Evolutionary conservation across 306 rosid species (phyloP).

Genomic region (Aeschynomene evenia): DNA sequence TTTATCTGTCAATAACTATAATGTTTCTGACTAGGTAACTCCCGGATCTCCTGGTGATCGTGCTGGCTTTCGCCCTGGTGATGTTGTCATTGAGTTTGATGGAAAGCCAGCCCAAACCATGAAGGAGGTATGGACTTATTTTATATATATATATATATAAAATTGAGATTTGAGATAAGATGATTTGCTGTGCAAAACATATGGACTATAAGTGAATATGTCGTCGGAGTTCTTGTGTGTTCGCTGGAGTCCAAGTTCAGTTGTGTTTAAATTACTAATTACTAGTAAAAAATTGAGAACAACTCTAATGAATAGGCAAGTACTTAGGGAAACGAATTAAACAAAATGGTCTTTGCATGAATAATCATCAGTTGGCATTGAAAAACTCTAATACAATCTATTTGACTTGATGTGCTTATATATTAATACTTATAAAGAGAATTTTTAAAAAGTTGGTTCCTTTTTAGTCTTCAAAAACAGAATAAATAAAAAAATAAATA

Average conservation of each 20-base stretch:
- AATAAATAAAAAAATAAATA: no score
- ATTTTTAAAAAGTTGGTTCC: no score
- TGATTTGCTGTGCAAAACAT: background rate
- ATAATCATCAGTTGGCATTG: background rate
- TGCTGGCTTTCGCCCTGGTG: constrained; percentile 81
- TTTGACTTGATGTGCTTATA: background rate
- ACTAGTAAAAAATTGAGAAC: background rate
- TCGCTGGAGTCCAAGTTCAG: background rate
- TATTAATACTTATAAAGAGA: no score
- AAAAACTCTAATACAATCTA: background rate
- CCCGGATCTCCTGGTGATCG: constrained; percentile 85
- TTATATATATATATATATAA: background rate
- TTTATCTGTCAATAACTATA: constrained; percentile 1
- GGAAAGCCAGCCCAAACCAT: constrained; percentile 69
- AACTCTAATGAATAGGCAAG: background rate
- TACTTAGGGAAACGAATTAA: no score
- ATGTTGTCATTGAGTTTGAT: constrained; percentile 76
- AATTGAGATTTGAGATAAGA: background rate
- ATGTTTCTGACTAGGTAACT: constrained; percentile 59
- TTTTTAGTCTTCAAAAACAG: no score
- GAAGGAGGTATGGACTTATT: constrained; percentile 57
- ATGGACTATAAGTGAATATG: background rate
- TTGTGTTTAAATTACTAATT: background rate
- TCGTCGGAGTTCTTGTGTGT: background rate
- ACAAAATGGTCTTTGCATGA: background rate